Base-by-base conservation (phyloP, 2,329 filamentous ascomycete species). In the Zasmidium angulare region DNA sequence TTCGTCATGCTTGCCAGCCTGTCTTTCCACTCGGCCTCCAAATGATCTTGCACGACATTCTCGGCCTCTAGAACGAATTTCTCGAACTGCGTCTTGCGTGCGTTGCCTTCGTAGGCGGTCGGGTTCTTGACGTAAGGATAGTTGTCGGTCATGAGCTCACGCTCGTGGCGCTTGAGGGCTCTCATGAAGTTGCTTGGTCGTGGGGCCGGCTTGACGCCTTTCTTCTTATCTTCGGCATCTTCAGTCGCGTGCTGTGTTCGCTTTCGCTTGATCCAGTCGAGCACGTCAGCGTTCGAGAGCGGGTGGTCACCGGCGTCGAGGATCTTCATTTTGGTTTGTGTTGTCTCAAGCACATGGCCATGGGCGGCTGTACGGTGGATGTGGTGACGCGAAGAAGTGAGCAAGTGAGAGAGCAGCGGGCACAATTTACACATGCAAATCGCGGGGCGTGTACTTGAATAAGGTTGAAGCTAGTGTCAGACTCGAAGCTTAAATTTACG, bases 231-330 rank as follows among this genome's bases (percentile, higher is more conserved):
- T 23, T 67, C 63, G 20, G 60, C 63, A 57, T 72, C 71, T 64
- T 74, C 72, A 23, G 49, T 50, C n/a, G 61, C 56, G 59, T 73
- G 69, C 53, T 73, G 71, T 4, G 58, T 59, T 49, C 68, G 68
- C 50, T 73, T 74, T 20, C 64, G 61, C 26, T 63, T 53, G 53
- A 74, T 63, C 67, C 68, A 74, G 53, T 70, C 65, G 22, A 74
- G 66, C 46, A 74, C 72, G 54, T 74, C 73, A 43, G 68, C 65
- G 61, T 75, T 74, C 50, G 71, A 71, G 51, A 75, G 63, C 43
- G 65, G 65, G 24, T 71, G 67, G 36, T 72, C 73, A 58, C 72
- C 72, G 2, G 72, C 71, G 54, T 75, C 71, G 60, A 74, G 67
- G 59, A 75, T 69, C 62, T 72, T 69, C 66, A 71, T 69, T 48